Evolutionary conservation across 2,329 filamentous ascomycete genomes (phyloP).

Genomic region (Botrytis hyacinthi): DNA sequence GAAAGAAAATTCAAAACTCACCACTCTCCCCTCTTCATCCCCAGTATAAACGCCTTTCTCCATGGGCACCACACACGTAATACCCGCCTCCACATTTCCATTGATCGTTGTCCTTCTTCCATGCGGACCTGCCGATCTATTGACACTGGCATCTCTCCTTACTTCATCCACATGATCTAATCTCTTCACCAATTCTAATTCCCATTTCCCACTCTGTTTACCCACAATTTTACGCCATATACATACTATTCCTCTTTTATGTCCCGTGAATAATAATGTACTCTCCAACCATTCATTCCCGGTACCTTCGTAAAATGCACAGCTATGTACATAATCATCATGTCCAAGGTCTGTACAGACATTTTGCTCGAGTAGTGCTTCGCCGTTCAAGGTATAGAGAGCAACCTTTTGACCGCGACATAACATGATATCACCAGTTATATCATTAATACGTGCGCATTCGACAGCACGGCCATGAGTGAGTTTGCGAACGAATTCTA

Average conservation of each 20-base stretch:
- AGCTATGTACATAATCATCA: slow-evolving; percentile 76
- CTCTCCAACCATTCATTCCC: slow-evolving; percentile 90
- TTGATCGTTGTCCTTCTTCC: slow-evolving; percentile 14
- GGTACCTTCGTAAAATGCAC: slow-evolving; percentile 91
- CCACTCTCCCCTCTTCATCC: slow-evolving; percentile 88
- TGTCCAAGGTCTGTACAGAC: slow-evolving; percentile 59
- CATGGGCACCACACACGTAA: slow-evolving; percentile 84
- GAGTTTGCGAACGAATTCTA: slow-evolving; percentile 79
- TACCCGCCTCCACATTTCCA: slow-evolving; percentile 60
- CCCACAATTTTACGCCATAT: slow-evolving; percentile 61
- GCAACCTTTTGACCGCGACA: slow-evolving; percentile 73
- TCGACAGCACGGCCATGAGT: slow-evolving; percentile 58
- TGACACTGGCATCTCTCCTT: slow-evolving; percentile 47
- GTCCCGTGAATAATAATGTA: slow-evolving; percentile 84
- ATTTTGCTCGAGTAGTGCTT: slow-evolving; percentile 76
- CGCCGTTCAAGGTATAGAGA: slow-evolving; percentile 86
- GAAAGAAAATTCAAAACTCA: slow-evolving; percentile 46
- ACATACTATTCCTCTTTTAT: slow-evolving; percentile 79
- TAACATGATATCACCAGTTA: slow-evolving; percentile 84
- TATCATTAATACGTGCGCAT: slow-evolving; percentile 84
- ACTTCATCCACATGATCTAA: slow-evolving; percentile 77
- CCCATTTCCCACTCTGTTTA: slow-evolving; percentile 60
- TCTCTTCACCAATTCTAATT: slow-evolving; percentile 73
- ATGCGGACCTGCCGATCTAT: slow-evolving; percentile 35
- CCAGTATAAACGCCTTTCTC: slow-evolving; percentile 85